Evolutionary conservation across 2,329 filamentous ascomycete genomes (phyloP).

Genomic region (Daldinia eschscholtzii): DNA sequence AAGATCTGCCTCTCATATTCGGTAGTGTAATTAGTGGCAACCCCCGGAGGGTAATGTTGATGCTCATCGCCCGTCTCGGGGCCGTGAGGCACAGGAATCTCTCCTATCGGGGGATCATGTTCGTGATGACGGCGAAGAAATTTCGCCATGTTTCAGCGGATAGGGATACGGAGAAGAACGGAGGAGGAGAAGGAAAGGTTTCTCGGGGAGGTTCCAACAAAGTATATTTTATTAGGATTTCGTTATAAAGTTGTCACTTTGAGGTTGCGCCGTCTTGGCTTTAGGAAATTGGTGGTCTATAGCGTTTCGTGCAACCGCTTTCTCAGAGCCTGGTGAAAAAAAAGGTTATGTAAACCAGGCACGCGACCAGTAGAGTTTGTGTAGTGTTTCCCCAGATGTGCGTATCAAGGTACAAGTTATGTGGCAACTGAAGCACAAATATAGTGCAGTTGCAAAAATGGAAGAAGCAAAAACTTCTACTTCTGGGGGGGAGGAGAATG

Average conservation of each 20-base stretch:
- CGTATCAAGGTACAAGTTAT: conserved; percentile 7
- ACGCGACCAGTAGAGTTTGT: conserved; percentile 21
- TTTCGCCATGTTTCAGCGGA: conserved; percentile 52
- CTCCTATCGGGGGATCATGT: conserved; percentile 61
- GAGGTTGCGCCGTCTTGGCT: conserved; percentile 28
- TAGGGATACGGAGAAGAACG: conserved; percentile 13
- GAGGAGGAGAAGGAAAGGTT: background rate
- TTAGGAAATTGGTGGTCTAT: conserved; percentile 2
- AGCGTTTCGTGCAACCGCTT: conserved; percentile 25
- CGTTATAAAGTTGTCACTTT: conserved; percentile 14
- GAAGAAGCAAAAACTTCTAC: conserved; percentile 8
- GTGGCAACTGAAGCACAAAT: conserved; percentile 10
- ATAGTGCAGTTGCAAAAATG: conserved; percentile 11
- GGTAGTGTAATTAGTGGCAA: conserved; percentile 56
- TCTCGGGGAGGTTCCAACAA: conserved; percentile 10
- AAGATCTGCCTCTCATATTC: conserved; percentile 74
- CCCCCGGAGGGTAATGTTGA: conserved; percentile 59
- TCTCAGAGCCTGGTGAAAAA: conserved; percentile 10
- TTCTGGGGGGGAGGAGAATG: conserved; percentile 14
- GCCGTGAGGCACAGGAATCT: conserved; percentile 69
- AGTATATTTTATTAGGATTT: conserved; percentile 31
- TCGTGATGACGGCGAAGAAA: conserved; percentile 56
- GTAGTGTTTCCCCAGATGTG: conserved; percentile 18
- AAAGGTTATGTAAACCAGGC: conserved; percentile 17
- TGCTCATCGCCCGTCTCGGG: conserved; percentile 63